Percentiles rank a stretch among this genome's conserved stretches.
Evolutionary conservation across 805 yeast species (phyloP).

Genomic region (Tetrapisispora pingtungensis): DNA sequence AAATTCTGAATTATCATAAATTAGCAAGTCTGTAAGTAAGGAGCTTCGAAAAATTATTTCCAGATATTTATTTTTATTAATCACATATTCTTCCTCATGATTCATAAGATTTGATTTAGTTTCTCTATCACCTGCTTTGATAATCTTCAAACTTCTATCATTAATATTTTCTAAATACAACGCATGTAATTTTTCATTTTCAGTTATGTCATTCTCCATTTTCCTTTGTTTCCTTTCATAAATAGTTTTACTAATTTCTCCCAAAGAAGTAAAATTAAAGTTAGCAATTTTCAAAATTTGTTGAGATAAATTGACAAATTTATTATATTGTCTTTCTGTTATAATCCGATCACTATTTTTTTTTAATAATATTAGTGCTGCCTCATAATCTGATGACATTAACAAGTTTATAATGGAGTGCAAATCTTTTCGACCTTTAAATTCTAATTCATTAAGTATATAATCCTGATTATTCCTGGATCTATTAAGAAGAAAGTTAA

Average conservation of each 20-base stretch:
- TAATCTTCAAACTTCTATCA: constrained; percentile 32
- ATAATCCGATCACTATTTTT: not conserved
- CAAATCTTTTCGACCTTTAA: constrained; percentile 2
- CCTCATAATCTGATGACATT: not conserved
- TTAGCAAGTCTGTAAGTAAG: constrained; percentile 35
- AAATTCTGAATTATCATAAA: constrained; percentile 21
- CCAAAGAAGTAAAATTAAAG: not conserved
- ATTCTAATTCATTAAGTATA: not conserved
- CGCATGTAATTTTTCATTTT: constrained; percentile 5
- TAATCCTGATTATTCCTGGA: not conserved
- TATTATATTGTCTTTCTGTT: not conserved
- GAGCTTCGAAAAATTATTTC: constrained; percentile 39
- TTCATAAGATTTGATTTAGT: constrained; percentile 53
- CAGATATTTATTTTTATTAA: constrained; percentile 37
- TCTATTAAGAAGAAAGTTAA: not conserved
- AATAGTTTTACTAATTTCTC: not conserved
- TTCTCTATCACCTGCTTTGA: constrained; percentile 38
- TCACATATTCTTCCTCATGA: constrained; percentile 33
- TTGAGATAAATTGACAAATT: not conserved
- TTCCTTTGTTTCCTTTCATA: constrained; percentile 9
- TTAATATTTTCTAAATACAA: constrained; percentile 26
- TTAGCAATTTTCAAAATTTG: not conserved
- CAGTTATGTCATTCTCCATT: constrained; percentile 9
- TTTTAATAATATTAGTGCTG: not conserved
- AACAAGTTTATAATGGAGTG: not conserved